These are phyloP conservation scores for Lobosporangium transversale DNA, from an alignment of 192 early-diverging fungal genomes.

Conservation along the genomic window DNA sequence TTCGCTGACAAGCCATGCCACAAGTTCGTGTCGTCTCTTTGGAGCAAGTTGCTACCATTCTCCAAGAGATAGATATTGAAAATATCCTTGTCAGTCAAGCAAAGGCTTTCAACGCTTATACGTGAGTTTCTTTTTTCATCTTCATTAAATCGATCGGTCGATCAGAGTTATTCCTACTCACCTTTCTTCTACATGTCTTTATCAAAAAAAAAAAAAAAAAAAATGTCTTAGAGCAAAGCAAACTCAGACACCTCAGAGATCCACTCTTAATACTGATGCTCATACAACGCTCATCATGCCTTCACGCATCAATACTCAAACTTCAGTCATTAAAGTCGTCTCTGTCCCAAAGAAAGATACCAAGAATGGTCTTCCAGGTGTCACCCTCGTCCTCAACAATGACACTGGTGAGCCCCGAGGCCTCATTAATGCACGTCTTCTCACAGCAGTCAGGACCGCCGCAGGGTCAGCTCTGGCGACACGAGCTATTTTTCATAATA, in stretches of 20 bases:
- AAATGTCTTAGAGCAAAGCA: slow-evolving; percentile 31
- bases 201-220: background rate
- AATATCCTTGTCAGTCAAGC: slow-evolving; percentile 35
- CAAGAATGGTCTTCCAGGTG: slow-evolving; percentile 55
- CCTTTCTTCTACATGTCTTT: background rate
- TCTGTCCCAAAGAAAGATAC: slow-evolving; percentile 56
- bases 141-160: background rate
- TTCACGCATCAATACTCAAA: slow-evolving; percentile 53
- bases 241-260: slow-evolving; percentile 59
- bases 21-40: slow-evolving; percentile 38
- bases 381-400: slow-evolving; percentile 57
- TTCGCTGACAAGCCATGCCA: slow-evolving; percentile 20
- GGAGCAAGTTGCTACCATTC: slow-evolving; percentile 38
- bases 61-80: slow-evolving; percentile 22
- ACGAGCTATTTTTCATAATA: slow-evolving; percentile 31
- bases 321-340: slow-evolving; percentile 60
- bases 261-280: slow-evolving; percentile 39
- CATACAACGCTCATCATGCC: slow-evolving; percentile 63
- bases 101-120: slow-evolving; percentile 43
- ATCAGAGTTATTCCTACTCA: background rate
- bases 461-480: slow-evolving; percentile 64
- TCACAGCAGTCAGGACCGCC: slow-evolving; percentile 63
- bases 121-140: slow-evolving; percentile 9
- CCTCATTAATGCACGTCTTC: slow-evolving; percentile 57
- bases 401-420: slow-evolving; percentile 53